Evolutionary conservation across 129 eudicot species (phyloP).

Genomic region (Saposhnikovia divaricata): DNA sequence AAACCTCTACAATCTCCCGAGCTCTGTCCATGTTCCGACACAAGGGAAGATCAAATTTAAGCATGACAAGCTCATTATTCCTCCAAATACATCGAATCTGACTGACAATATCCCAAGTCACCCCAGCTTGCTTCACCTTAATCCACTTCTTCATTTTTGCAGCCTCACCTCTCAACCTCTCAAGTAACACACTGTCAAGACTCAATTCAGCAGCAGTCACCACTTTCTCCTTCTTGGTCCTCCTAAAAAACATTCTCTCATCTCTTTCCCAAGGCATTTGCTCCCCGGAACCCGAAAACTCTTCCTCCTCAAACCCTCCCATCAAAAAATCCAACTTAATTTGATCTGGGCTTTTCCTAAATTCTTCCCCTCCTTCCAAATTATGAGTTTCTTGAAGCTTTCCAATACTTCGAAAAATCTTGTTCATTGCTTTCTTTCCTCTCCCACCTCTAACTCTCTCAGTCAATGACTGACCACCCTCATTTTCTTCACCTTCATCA

Average conservation of each 20-base stretch:
- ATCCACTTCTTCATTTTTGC: slow-evolving; percentile 72
- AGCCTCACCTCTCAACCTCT: slow-evolving; percentile 74
- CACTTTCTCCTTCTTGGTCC: slow-evolving; percentile 53
- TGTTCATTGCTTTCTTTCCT: slow-evolving; percentile 75
- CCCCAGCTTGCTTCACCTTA: slow-evolving; percentile 84
- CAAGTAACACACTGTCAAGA: slow-evolving; percentile 58
- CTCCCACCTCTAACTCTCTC: slow-evolving; percentile 67
- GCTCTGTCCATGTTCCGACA: slow-evolving; percentile 95
- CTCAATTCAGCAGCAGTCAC: slow-evolving; percentile 56
- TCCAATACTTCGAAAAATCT: slow-evolving; percentile 49
- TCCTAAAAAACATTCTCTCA: slow-evolving; percentile 40
- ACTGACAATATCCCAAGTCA: slow-evolving; percentile 66
- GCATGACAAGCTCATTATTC: slow-evolving; percentile 76
- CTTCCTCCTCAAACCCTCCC: slow-evolving; percentile 23
- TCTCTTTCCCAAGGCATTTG: slow-evolving; percentile 82
- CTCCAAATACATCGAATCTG: slow-evolving; percentile 63
- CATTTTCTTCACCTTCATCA: slow-evolving; percentile 16
- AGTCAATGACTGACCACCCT: slow-evolving; percentile 21
- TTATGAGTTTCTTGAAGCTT: slow-evolving; percentile 37
- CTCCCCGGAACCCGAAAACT: slow-evolving; percentile 23
- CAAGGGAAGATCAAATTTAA: slow-evolving; percentile 75
- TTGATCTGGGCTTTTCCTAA: slow-evolving; percentile 18
- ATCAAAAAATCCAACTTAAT: slow-evolving; percentile 40
- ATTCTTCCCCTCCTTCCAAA: slow-evolving; percentile 20
- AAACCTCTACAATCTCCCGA: slow-evolving; percentile 83